Evolutionary conservation across 2,329 filamentous ascomycete genomes (phyloP).

Genomic region (Monosporascus sp.): DNA sequence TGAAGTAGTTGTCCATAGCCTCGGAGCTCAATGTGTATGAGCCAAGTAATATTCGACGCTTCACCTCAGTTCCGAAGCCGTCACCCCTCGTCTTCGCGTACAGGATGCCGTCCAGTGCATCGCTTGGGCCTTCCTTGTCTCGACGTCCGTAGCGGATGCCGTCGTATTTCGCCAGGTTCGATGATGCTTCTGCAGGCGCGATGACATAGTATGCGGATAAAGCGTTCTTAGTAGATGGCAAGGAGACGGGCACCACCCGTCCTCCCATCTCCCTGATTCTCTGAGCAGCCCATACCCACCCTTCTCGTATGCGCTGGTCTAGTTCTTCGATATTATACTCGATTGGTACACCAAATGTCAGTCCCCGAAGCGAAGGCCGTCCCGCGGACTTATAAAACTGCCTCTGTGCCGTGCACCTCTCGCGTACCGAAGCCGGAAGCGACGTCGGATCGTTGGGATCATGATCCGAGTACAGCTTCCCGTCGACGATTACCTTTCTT

Average conservation of each 20-base stretch:
- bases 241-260: constrained; percentile 66
- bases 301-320: constrained; percentile 57
- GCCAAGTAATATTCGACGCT: constrained; percentile 79
- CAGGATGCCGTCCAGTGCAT: constrained; percentile 56
- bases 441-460: constrained; percentile 74
- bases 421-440: constrained; percentile 50
- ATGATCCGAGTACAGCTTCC: constrained; percentile 42
- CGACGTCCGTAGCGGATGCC: constrained; percentile 83
- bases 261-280: constrained; percentile 61
- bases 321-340: constrained; percentile 91
- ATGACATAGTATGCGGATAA: constrained; percentile 93
- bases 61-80: constrained; percentile 80
- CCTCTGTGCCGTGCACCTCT: constrained; percentile 32
- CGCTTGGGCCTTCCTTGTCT: constrained; percentile 34
- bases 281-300: constrained; percentile 62
- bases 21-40: constrained; percentile 85
- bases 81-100: constrained; percentile 70
- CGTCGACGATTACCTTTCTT: constrained; percentile 46
- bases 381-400: constrained; percentile 16
- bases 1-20: constrained; percentile 93
- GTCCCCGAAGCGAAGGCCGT: constrained; percentile 17
- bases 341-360: constrained; percentile 52
- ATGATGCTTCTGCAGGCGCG: constrained; percentile 89
- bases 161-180: constrained; percentile 95
- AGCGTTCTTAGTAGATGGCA: constrained; percentile 79